Percentiles rank a stretch among this genome's conserved stretches.
phyloP scores from a whole-genome alignment of 768 basidiomycete genomes.

The Candolleomyces eurysporus region DNA sequence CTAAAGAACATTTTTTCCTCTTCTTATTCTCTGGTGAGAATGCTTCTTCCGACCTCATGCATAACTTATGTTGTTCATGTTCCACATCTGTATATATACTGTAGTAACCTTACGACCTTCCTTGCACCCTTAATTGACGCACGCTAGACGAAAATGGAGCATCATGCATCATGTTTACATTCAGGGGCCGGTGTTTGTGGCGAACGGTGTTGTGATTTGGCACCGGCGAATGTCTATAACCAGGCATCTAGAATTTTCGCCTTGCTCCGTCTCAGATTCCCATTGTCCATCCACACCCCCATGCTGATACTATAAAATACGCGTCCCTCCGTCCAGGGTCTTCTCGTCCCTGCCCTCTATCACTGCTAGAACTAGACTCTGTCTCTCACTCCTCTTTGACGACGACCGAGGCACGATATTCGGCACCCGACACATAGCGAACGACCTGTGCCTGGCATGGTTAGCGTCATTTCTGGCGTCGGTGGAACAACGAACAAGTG shows the following conservation, averaged over 20 bases:
- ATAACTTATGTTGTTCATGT: slow-evolving; percentile 12
- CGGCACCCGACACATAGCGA: neutral
- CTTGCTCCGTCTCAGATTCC: slow-evolving; percentile 6
- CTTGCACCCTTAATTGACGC: neutral
- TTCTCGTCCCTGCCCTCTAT: neutral
- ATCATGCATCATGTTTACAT: no score
- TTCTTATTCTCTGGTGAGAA: neutral
- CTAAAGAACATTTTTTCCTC: neutral
- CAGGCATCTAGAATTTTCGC: neutral
- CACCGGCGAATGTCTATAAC: neutral
- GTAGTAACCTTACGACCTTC: slow-evolving; percentile 2
- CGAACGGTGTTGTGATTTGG: no score
- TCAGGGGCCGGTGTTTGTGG: no score
- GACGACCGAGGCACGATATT: neutral
- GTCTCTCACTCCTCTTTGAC: neutral
- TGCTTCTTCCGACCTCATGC: neutral
- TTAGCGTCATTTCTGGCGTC: neutral
- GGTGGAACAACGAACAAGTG: neutral
- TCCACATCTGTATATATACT: slow-evolving; percentile 4
- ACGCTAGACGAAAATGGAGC: neutral
- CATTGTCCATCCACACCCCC: neutral
- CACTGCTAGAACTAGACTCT: neutral
- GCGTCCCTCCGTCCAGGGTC: neutral
- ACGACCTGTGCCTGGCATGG: slow-evolving; percentile 1
- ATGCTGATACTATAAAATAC: neutral